Evolutionary conservation across 1,284 basidiomycete genomes (phyloP).

Genomic region (Pseudozyma sp.): DNA sequence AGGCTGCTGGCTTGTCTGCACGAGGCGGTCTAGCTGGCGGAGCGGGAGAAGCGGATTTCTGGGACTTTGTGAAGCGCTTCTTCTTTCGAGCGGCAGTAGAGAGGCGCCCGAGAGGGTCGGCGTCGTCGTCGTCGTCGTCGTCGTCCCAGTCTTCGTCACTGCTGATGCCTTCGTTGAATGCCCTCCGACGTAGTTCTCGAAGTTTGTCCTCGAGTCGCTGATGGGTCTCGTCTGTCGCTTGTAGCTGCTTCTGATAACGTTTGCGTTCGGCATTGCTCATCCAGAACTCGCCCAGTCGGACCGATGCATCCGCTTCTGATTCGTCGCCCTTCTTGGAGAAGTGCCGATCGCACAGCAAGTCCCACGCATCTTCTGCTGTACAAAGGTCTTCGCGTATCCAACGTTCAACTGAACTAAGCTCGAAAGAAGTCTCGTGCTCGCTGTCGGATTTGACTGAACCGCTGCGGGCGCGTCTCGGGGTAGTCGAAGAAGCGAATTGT

Average conservation of each 20-base stretch:
- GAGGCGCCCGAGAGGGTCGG: neutral
- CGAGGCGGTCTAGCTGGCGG: constrained; percentile 16
- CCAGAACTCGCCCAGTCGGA: constrained; percentile 39
- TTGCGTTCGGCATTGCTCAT: constrained; percentile 30
- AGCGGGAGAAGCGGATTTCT: neutral
- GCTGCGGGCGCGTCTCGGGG: constrained; percentile 6
- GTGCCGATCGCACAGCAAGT: constrained; percentile 25
- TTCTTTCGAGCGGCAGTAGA: constrained; percentile 8
- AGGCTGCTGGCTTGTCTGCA: neutral
- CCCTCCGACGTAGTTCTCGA: constrained; percentile 19
- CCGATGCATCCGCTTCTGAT: neutral
- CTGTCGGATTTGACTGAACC: constrained; percentile 10
- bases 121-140: constrained; percentile 19
- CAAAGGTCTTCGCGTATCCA: constrained; percentile 28
- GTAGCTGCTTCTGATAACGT: constrained; percentile 33
- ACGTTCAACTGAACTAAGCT: constrained; percentile 24
- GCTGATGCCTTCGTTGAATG: constrained; percentile 1
- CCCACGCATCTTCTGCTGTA: constrained; percentile 40
- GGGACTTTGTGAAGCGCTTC: constrained; percentile 7
- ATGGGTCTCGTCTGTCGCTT: neutral
- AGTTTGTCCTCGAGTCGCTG: constrained; percentile 37
- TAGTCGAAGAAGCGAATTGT: neutral
- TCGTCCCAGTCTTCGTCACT: constrained; percentile 15
- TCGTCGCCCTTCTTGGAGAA: neutral
- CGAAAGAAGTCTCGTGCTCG: constrained; percentile 21